Evolutionary conservation across 108 stramenopile genomes (phyloP), one percentile per base, ranked within the genome.

Genomic region (Cyclotella kingstonii): DNA sequence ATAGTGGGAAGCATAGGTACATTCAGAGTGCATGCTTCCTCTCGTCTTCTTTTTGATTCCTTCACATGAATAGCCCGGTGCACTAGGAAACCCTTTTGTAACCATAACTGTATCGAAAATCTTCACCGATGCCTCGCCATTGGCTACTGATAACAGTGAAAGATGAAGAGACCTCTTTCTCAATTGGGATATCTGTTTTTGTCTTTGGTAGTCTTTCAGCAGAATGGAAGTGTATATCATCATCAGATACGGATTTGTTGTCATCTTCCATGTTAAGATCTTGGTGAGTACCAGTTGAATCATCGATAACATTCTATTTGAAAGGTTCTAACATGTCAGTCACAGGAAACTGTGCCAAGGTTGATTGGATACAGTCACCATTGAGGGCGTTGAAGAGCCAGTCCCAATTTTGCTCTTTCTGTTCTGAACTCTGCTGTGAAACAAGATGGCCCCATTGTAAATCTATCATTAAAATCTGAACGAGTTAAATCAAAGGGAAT

Each of bases 81-180:
- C 17, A 85, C 48, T 5, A 66, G 66, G 15, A 90, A 63, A 12
- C 83, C 82, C 49, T 81, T 56, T 46, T 87, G 91, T 8, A 89
- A 6, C 80, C 82, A 34, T 87, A 87, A 59, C 83, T 86, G 59
- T 92, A 92, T 19, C 84, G 68, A 4, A 35, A n/a, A 67, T 86
- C 86, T 29, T 58, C 61, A 36, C 63, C 68, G 22, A 15, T 22
- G 44, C 80, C 79, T 48, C 60, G 75, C 58, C 71, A 51, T 29
- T 56, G 26, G 44, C 73, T 64, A 47, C 34, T 45, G 15, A 12
- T 17, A 5, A 28, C n/a, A n/a, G n/a, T n/a, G n/a, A n/a, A n/a
- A n/a, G n/a, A n/a, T n/a, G n/a, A n/a, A n/a, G n/a, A n/a, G n/a
- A n/a, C n/a, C n/a, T n/a, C n/a, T n/a, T n/a, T n/a, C n/a, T n/a